Evolutionary conservation across 2,329 filamentous ascomycete genomes (phyloP).

Genomic region (Paramyrothecium sp.): DNA sequence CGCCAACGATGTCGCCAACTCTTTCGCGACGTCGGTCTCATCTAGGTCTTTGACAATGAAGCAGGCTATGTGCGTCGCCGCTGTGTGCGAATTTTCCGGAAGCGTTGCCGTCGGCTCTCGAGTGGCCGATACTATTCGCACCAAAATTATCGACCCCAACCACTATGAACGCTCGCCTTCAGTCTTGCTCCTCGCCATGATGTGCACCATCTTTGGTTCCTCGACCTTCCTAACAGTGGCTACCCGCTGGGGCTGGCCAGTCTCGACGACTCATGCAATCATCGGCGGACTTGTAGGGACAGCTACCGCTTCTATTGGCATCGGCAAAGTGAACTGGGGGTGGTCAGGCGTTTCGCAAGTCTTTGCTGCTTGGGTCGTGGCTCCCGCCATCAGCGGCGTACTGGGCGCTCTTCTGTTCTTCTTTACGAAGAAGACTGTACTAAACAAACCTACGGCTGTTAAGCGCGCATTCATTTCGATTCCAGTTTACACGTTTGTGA

Average conservation of each 20-base stretch:
- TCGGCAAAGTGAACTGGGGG: conserved; percentile 33
- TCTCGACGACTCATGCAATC: conserved; percentile 54
- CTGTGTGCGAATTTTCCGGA: conserved; percentile 42
- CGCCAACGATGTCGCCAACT: conserved; percentile 50
- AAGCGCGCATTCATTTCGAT: conserved; percentile 31
- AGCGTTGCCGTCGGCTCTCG: conserved; percentile 35
- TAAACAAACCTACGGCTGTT: conserved; percentile 25
- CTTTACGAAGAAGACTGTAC: conserved; percentile 29
- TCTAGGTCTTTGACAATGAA: conserved; percentile 45
- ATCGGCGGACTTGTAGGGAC: conserved; percentile 40
- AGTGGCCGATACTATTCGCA: conserved; percentile 45
- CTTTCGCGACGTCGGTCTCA: conserved; percentile 44
- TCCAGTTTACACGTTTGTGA: conserved; percentile 36
- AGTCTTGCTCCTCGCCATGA: conserved; percentile 53
- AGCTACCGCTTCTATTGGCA: conserved; percentile 32
- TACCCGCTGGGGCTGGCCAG: conserved; percentile 48
- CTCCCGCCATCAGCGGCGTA: conserved; percentile 30
- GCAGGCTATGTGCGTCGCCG: conserved; percentile 42
- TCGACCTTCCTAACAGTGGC: conserved; percentile 52
- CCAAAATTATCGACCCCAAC: conserved; percentile 41
- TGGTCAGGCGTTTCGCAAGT: conserved; percentile 35
- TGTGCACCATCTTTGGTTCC: conserved; percentile 50
- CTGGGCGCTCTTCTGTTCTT: conserved; percentile 30
- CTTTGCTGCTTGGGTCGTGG: conserved; percentile 35
- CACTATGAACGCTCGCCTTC: conserved; percentile 41